These are phyloP conservation scores for Osmanthus fragrans DNA, from an alignment of 257 asterid species.

Conservation along the genomic window DNA sequence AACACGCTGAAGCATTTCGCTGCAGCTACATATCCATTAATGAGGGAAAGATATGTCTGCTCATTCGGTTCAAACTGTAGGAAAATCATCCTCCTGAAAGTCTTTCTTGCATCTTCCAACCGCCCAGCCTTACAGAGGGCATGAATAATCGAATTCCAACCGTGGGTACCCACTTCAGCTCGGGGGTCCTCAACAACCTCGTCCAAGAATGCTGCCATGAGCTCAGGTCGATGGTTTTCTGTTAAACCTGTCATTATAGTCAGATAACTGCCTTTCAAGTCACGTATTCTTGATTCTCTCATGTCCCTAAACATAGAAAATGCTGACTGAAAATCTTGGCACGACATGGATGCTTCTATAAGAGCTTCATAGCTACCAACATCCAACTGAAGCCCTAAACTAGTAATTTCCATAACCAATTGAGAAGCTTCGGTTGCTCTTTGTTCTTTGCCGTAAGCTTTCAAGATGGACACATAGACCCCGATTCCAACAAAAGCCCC, in stretches of 20 bases:
- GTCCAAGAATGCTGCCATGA: constrained; percentile 87
- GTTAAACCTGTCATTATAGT: constrained; percentile 96
- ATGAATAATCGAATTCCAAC: constrained; percentile 95
- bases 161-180: constrained; percentile 75
- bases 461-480: constrained; percentile 72
- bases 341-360: constrained; percentile 81
- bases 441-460: constrained; percentile 73
- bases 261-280: constrained; percentile 72
- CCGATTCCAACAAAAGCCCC: constrained; percentile 72
- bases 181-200: constrained; percentile 89
- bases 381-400: constrained; percentile 64
- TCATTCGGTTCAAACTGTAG: constrained; percentile 81
- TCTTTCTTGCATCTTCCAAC: constrained; percentile 76
- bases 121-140: constrained; percentile 92
- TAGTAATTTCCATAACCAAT: constrained; percentile 64
- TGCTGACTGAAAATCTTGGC: constrained; percentile 96
- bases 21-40: constrained; percentile 65
- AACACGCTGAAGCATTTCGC: constrained; percentile 79
- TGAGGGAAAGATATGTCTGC: constrained; percentile 83
- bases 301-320: constrained; percentile 89
- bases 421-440: constrained; percentile 90
- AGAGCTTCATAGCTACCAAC: constrained; percentile 62
- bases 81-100: constrained; percentile 89
- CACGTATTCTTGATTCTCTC: constrained; percentile 75
- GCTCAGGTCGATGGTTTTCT: constrained; percentile 90